phyloP scores from a whole-genome alignment of 768 basidiomycete species.

The Termitomyces bulborhizus region DNA sequence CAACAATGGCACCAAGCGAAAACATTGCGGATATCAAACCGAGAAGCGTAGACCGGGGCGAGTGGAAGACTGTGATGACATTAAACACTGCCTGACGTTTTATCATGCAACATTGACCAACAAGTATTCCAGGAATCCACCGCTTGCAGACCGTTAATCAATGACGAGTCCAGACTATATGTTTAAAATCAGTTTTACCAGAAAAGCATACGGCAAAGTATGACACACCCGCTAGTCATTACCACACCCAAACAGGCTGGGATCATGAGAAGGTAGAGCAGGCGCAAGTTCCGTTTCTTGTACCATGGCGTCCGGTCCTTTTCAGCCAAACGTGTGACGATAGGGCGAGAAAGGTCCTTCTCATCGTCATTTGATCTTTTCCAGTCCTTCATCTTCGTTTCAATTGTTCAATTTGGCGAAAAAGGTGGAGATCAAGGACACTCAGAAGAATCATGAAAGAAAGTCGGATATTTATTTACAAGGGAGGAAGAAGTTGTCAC shows the following conservation, averaged over 20 bases:
- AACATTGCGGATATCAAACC: constrained; percentile 55
- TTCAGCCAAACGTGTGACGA: constrained; percentile 32
- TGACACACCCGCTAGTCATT: constrained; percentile 50
- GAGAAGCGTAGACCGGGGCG: constrained; percentile 44
- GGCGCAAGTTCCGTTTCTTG: constrained; percentile 49
- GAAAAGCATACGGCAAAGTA: neutral
- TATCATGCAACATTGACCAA: constrained; percentile 17
- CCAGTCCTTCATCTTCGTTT: neutral
- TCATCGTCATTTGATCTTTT: neutral
- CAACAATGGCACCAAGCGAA: constrained; percentile 55
- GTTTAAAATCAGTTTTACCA: neutral
- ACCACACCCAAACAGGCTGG: constrained; percentile 59
- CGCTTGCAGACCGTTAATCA: constrained; percentile 59
- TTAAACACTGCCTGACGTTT: neutral
- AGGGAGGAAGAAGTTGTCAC: neutral
- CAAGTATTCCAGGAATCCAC: constrained; percentile 52
- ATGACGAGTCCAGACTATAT: constrained; percentile 49
- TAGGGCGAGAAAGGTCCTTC: constrained; percentile 17
- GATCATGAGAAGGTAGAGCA: constrained; percentile 46
- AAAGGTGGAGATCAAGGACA: neutral
- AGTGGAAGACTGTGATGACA: constrained; percentile 38
- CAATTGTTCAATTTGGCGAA: neutral
- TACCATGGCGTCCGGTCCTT: constrained; percentile 57
- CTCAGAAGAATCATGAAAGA: neutral
- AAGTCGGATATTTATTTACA: neutral